Evolutionary conservation across 164 flowering plant genomes (phyloP).

Genomic region (Akebia trifoliata): DNA sequence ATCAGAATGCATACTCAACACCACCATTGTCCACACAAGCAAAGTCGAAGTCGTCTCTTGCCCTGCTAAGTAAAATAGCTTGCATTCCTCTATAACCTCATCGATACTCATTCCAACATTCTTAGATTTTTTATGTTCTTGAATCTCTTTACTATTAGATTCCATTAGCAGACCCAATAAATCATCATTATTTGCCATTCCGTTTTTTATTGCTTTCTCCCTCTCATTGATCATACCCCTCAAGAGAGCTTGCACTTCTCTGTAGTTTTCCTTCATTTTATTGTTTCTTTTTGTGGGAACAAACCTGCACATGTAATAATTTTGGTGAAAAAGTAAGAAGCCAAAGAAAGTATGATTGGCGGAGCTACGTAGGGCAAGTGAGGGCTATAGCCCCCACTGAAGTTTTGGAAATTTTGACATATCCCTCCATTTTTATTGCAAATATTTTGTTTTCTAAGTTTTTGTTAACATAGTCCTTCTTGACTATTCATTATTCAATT

Average conservation of each 20-base stretch:
- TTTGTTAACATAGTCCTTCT: too few species aligned
- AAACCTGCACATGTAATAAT: neutral
- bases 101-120: neutral
- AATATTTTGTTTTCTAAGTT: too few species aligned
- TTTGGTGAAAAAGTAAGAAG: neutral
- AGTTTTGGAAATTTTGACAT: neutral
- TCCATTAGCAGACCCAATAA: neutral
- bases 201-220: slow-evolving; percentile 11
- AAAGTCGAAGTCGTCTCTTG: slow-evolving; percentile 10
- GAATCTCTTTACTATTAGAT: neutral
- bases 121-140: neutral
- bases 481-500: too few species aligned
- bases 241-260: slow-evolving; percentile 1
- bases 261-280: slow-evolving; percentile 10
- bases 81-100: neutral
- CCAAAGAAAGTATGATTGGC: slow-evolving; percentile 13
- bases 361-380: neutral
- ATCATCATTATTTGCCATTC: slow-evolving; percentile 1
- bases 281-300: slow-evolving; percentile 11
- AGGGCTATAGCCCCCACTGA: neutral
- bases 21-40: slow-evolving; percentile 16
- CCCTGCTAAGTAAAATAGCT: neutral
- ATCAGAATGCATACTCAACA: slow-evolving; percentile 9
- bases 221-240: slow-evolving; percentile 12
- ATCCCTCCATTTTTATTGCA: neutral